These are phyloP conservation scores for Lyophyllum decastes DNA, from an alignment of 768 basidiomycete species.

Conservation along the genomic window DNA sequence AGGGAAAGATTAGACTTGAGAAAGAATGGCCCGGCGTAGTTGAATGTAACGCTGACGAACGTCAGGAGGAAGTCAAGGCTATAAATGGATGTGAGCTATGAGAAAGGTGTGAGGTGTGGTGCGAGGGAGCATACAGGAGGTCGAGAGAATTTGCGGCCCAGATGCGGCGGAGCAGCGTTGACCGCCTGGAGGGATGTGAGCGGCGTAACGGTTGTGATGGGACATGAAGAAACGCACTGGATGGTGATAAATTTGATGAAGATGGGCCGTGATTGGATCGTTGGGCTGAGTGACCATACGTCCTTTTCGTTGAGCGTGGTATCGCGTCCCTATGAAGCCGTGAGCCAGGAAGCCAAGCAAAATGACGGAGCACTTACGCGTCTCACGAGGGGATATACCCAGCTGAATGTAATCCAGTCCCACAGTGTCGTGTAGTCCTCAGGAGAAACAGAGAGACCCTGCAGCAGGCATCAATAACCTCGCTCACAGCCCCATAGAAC, in stretches of 20 bases:
- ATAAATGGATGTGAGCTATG: neutral
- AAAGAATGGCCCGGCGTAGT: slow-evolving; percentile 84
- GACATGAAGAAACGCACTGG: slow-evolving; percentile 25
- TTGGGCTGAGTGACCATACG: slow-evolving; percentile 72
- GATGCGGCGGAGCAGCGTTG: slow-evolving; percentile 43
- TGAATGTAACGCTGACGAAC: slow-evolving; percentile 67
- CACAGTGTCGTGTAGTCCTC: slow-evolving; percentile 78
- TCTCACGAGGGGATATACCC: slow-evolving; percentile 68
- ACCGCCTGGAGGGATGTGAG: slow-evolving; percentile 23
- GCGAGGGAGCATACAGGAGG: slow-evolving; percentile 32
- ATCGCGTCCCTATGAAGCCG: slow-evolving; percentile 37
- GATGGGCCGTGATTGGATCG: slow-evolving; percentile 63
- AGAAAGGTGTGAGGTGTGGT: neutral
- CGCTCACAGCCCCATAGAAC: neutral
- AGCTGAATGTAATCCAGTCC: slow-evolving; percentile 72
- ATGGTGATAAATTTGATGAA: slow-evolving; percentile 51
- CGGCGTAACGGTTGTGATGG: neutral
- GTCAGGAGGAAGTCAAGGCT: slow-evolving; percentile 72
- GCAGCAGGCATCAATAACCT: neutral
- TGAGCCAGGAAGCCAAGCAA: neutral
- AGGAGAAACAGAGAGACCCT: slow-evolving; percentile 61
- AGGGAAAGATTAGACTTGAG: slow-evolving; percentile 55
- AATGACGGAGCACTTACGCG: slow-evolving; percentile 30
- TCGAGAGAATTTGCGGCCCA: slow-evolving; percentile 50
- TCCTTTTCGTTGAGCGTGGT: slow-evolving; percentile 69